Conservation (phyloP, 495 filamentous ascomycete genomes). For the Wilcoxina mikolae region DNA sequence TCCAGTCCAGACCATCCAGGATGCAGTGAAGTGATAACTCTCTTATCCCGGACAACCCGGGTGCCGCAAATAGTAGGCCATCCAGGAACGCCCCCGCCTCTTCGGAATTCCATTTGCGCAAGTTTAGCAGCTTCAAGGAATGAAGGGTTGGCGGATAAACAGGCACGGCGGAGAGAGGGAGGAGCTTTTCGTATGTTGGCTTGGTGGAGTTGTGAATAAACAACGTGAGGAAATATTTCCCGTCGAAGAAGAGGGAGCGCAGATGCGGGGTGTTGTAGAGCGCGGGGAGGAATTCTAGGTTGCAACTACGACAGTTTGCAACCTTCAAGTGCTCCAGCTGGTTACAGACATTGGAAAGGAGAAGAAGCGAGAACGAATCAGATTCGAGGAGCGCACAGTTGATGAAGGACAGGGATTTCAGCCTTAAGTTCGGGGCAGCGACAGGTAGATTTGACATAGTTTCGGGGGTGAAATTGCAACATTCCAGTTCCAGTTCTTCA, state of each 20-base stretch:
- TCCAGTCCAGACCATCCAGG: not conserved
- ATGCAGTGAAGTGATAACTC: conserved; percentile 2
- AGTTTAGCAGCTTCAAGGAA: not conserved
- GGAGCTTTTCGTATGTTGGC: not conserved
- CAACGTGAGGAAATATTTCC: not conserved
- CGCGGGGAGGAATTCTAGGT: not conserved
- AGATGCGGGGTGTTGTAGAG: not conserved
- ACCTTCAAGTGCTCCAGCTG: not conserved
- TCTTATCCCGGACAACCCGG: not conserved
- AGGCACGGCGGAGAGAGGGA: not conserved
- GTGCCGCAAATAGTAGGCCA: not conserved
- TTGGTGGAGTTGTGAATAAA: not conserved
- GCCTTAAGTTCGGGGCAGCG: not conserved
- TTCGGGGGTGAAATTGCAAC: not conserved
- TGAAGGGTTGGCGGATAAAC: not conserved
- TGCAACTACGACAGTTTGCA: not conserved
- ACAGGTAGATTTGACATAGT: not conserved
- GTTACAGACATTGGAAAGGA: not conserved
- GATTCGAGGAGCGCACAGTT: not conserved
- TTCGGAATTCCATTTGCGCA: not conserved
- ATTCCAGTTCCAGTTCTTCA: conserved; percentile 1
- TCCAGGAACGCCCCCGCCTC: not conserved
- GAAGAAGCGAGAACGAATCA: not conserved
- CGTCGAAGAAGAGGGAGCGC: not conserved
- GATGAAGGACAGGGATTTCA: not conserved